Evolutionary conservation across 768 basidiomycete species (phyloP), one percentile per base, ranked within the genome.

Genomic region (Russula sp.): DNA sequence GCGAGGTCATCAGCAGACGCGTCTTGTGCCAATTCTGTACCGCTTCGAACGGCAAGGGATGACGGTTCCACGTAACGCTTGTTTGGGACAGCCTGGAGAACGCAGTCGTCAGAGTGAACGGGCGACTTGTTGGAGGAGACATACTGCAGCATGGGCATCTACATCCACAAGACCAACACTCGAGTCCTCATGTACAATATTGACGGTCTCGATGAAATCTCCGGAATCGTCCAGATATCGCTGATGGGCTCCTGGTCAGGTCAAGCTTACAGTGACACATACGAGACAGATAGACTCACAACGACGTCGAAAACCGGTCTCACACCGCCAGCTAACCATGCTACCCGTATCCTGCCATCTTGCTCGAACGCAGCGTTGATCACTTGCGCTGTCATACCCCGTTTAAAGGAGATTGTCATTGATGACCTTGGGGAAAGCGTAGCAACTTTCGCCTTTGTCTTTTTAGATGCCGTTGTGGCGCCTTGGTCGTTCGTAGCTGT

Each of bases 21-120:
- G 62, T 85, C 84, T 61, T 86, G 82, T n/a, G 83, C 85, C 8
- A 86, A 74, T 63, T 86, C 84, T 30, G 79, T 73, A 8, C 89
- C 91, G n/a, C 86, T 85, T 51, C 81, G 81, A 55, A 92, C 79
- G 10, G 83, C 80, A n/a, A 89, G 69, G 9, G 80, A 76, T 10
- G 86, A 76, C 9, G 81, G 73, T 72, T 93, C 91, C 53, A 77
- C 76, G 72, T 93, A 93, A 46, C 91, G 85, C 69, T 83, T 85
- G 69, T 80, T 85, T 18, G 81, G 76, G 30, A 77, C 73, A 52
- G 75, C 73, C 84, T 83, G 50, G 22, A 61, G 7, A 48, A 34
- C 11, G 26, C 20, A 52, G 6, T 57, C 38, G 38, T 46, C 26
- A 52, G 22, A 26, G 14, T 28, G 24, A 10, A 32, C n/a, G 55